These are phyloP conservation scores for Xylaria arbuscula DNA, from an alignment of 2,329 filamentous ascomycete genomes.

Conservation along the genomic window DNA sequence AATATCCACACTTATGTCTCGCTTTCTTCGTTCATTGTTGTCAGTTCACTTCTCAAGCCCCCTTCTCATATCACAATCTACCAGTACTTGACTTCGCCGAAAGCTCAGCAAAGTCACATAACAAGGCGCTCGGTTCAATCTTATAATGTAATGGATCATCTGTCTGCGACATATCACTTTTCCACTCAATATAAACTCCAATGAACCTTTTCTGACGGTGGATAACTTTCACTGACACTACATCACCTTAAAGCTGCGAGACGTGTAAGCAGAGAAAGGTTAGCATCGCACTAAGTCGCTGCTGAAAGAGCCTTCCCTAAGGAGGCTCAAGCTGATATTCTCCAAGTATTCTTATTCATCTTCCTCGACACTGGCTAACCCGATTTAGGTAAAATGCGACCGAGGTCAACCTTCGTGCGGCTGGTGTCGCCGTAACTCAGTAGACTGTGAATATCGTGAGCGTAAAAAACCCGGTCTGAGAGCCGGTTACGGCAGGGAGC, in stretches of 20 bases:
- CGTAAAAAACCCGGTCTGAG: conserved; percentile 74
- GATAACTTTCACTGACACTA: conserved; percentile 51
- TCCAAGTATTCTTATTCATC: background rate
- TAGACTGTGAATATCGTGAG: conserved; percentile 74
- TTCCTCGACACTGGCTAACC: conserved; percentile 24
- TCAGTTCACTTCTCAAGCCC: background rate
- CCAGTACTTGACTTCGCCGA: background rate
- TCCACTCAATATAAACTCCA: conserved; percentile 11
- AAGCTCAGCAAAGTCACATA: background rate
- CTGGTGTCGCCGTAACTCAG: conserved; percentile 73
- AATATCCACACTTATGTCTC: background rate
- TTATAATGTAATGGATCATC: conserved; percentile 15
- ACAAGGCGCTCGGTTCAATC: background rate
- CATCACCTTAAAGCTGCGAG: conserved; percentile 68
- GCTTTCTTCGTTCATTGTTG: background rate
- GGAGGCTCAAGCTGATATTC: background rate
- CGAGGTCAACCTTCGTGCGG: conserved; percentile 78
- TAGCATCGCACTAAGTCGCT: conserved; percentile 39
- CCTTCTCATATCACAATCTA: background rate
- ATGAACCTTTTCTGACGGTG: conserved; percentile 7
- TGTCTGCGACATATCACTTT: conserved; percentile 37
- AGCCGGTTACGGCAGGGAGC: conserved; percentile 76
- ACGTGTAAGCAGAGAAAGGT: conserved; percentile 86
- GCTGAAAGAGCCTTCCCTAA: background rate
- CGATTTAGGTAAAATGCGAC: conserved; percentile 75